phyloP scores from a whole-genome alignment of 2,329 filamentous ascomycete genomes.

The Epichloe brachyelytri region DNA sequence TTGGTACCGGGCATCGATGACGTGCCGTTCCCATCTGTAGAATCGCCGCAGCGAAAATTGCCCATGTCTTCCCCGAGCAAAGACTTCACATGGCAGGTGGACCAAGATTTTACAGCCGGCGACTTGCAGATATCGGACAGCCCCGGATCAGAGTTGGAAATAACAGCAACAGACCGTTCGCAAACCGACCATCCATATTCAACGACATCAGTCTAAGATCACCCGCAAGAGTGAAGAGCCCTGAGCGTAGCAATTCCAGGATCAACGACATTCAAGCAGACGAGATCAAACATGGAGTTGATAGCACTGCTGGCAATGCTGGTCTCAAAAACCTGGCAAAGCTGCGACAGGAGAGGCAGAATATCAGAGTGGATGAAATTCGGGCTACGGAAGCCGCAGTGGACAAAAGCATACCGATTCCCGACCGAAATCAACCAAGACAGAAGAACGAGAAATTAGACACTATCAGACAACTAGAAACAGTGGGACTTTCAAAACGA shows the following conservation, averaged over 20 bases:
- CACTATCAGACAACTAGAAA: constrained; percentile 32
- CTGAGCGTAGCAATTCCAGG: constrained; percentile 26
- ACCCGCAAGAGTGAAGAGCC: constrained; percentile 14
- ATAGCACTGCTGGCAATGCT: constrained; percentile 8
- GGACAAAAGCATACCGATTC: constrained; percentile 19
- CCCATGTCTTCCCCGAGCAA: constrained; percentile 31
- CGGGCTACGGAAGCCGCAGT: constrained; percentile 20
- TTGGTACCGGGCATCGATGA: constrained; percentile 27
- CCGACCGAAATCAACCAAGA: constrained; percentile 16
- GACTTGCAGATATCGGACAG: constrained; percentile 44
- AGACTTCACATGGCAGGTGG: constrained; percentile 42
- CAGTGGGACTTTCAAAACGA: constrained; percentile 30
- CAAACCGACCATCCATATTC: constrained; percentile 18
- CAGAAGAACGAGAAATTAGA: constrained; percentile 34
- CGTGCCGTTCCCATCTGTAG: constrained; percentile 21
- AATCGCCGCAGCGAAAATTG: constrained; percentile 8
- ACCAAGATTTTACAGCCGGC: constrained; percentile 43
- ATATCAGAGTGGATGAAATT: constrained; percentile 20
- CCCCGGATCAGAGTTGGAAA: constrained; percentile 29
- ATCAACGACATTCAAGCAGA: constrained; percentile 32
- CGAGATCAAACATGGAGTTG: constrained; percentile 24
- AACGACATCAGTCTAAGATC: constrained; percentile 18
- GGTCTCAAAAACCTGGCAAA: background rate
- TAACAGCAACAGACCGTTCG: constrained; percentile 21
- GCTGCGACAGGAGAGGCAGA: background rate